Conservation (phyloP, 768 basidiomycete genomes). For the Mrakia blollopis region DNA sequence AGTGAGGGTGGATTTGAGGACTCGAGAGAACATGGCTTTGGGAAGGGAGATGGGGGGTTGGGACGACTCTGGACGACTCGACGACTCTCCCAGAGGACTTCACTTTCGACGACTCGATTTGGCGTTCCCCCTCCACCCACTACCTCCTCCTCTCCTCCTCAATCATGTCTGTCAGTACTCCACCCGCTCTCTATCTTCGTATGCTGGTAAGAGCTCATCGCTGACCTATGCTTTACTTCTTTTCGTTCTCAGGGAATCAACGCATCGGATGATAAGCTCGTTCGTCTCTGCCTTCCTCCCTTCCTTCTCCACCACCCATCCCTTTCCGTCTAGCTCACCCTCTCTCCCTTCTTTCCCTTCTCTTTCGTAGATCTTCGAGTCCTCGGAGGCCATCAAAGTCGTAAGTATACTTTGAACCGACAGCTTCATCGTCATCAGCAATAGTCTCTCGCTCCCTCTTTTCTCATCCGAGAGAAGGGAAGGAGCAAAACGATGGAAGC, state of each 20-base stretch:
- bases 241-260: slow-evolving; percentile 22
- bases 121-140: background rate
- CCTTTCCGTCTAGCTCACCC: background rate
- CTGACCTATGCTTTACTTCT: background rate
- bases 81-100: background rate
- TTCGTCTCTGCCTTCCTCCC: slow-evolving; percentile 10
- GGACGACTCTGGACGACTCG: background rate
- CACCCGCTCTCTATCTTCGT: background rate
- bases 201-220: background rate
- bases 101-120: background rate
- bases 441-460: background rate
- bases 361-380: slow-evolving; percentile 37
- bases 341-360: background rate
- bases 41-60: background rate
- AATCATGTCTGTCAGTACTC: slow-evolving; percentile 20
- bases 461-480: background rate
- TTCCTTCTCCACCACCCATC: background rate
- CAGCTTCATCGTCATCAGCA: background rate
- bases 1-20: background rate
- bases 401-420: slow-evolving; percentile 28
- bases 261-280: slow-evolving; percentile 29
- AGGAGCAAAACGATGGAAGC: background rate
- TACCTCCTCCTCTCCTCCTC: background rate
- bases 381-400: slow-evolving; percentile 40
- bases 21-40: slow-evolving; percentile 2